phyloP scores from a whole-genome alignment of 2,329 filamentous ascomycete genomes.

The Xylaria sp. region DNA sequence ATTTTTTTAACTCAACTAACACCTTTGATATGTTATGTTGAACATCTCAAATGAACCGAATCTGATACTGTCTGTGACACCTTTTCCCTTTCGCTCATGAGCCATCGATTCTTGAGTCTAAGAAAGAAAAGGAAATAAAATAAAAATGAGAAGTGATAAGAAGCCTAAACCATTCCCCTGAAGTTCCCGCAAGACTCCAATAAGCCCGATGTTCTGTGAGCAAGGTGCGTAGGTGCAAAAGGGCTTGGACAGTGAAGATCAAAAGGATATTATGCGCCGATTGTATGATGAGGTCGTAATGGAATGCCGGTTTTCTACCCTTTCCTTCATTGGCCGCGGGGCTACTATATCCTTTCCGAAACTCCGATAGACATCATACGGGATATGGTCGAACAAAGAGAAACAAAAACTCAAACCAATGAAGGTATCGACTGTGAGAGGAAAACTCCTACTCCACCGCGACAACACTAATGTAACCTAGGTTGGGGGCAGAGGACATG shows the following conservation, averaged over 20 bases:
- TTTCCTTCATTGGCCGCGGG: conserved; percentile 43
- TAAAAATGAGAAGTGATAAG: conserved; percentile 12
- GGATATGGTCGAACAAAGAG: conserved; percentile 41
- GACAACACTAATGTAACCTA: not conserved
- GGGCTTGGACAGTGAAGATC: conserved; percentile 22
- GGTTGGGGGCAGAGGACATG: conserved; percentile 4
- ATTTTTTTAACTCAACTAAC: conserved; percentile 20
- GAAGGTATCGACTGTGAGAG: conserved; percentile 23
- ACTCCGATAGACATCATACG: conserved; percentile 48
- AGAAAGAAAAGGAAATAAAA: not conserved
- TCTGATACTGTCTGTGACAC: conserved; percentile 22
- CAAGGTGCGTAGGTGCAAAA: conserved; percentile 14
- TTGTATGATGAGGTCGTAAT: conserved; percentile 35
- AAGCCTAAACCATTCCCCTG: not conserved
- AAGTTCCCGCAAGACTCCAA: conserved; percentile 17
- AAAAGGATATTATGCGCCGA: conserved; percentile 39
- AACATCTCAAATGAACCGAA: conserved; percentile 14
- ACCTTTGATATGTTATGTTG: conserved; percentile 21
- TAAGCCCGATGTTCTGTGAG: conserved; percentile 12
- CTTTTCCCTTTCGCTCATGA: conserved; percentile 19
- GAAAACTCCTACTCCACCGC: conserved; percentile 10
- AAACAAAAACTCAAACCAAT: conserved; percentile 16
- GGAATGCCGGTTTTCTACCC: conserved; percentile 32
- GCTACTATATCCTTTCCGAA: conserved; percentile 46
- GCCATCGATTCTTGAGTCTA: conserved; percentile 9